A percentile compares a stretch with the other conserved stretches of the same genome.
phyloP scores from a whole-genome alignment of 2,329 filamentous ascomycete species.

The Hawksworthiomyces lignivorus region DNA sequence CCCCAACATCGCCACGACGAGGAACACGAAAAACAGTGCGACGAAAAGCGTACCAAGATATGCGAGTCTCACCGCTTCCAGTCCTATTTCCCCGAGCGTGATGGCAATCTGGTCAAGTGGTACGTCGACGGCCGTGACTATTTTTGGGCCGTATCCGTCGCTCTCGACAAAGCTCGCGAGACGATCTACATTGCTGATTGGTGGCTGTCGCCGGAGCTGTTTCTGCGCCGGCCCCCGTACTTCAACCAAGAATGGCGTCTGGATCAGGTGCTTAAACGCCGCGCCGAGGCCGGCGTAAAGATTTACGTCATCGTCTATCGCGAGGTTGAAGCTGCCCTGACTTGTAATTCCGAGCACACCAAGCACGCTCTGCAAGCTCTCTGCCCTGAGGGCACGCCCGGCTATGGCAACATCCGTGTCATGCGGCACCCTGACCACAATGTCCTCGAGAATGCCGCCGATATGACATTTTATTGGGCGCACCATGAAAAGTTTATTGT shows the following conservation, averaged over 20 bases:
- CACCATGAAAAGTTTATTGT: constrained; percentile 98
- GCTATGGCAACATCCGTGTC: constrained; percentile 79
- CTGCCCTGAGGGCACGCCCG: constrained; percentile 73
- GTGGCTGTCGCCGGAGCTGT: constrained; percentile 90
- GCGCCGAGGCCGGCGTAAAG: constrained; percentile 86
- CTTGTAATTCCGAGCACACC: constrained; percentile 88
- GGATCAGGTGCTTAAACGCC: constrained; percentile 79
- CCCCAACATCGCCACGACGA: constrained; percentile 88
- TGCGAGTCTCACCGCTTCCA: constrained; percentile 70
- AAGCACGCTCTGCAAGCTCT: constrained; percentile 76
- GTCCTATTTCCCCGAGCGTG: constrained; percentile 83
- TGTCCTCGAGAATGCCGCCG: constrained; percentile 82
- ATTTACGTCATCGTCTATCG: constrained; percentile 93
- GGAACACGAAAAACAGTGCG: constrained; percentile 76
- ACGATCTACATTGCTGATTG: constrained; percentile 94
- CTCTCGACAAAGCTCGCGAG: constrained; percentile 83
- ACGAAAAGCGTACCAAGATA: constrained; percentile 68
- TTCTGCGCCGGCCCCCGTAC: constrained; percentile 75
- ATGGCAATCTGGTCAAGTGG: constrained; percentile 88
- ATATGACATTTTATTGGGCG: constrained; percentile 97
- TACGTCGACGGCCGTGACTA: constrained; percentile 95
- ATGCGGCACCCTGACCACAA: constrained; percentile 95
- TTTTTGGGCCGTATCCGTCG: constrained; percentile 85
- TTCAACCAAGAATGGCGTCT: constrained; percentile 78
- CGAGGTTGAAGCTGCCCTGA: constrained; percentile 72